Percentiles rank a stretch among this genome's conserved stretches.
phyloP scores from a whole-genome alignment of 169 alveolate species.

The Perkinsus chesapeaki region DNA sequence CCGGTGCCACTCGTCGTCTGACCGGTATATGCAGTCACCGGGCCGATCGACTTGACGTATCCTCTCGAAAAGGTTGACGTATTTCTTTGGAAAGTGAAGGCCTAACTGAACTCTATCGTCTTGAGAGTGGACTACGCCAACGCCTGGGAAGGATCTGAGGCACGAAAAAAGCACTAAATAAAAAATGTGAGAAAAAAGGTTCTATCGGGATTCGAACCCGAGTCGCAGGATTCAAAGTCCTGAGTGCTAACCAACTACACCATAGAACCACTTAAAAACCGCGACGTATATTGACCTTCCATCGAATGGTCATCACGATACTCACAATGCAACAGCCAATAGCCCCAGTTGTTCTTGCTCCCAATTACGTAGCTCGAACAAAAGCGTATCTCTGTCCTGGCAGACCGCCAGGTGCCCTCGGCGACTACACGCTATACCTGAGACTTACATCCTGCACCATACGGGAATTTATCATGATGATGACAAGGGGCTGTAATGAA shows the following conservation, averaged over 20 bases:
- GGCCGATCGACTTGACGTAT: not conserved
- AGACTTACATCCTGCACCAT: too few relatives aligned
- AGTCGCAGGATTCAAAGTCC: slow-evolving; percentile 4
- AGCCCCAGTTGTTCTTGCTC: not conserved
- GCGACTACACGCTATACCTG: not conserved
- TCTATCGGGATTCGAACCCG: slow-evolving; percentile 5
- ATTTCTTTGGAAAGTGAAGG: not conserved
- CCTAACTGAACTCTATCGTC: not conserved
- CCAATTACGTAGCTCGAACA: not conserved
- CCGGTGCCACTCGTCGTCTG: not conserved
- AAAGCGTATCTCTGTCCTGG: not conserved
- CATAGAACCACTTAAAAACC: not conserved
- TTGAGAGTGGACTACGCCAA: not conserved
- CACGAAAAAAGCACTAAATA: not conserved
- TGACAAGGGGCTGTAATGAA: too few relatives aligned
- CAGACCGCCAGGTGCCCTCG: not conserved
- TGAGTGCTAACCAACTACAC: slow-evolving; percentile 4
- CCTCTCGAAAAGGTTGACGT: not conserved
- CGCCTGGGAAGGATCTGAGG: not conserved
- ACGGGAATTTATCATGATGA: too few relatives aligned
- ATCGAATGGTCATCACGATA: not conserved
- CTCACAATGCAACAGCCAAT: not conserved
- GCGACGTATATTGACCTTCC: not conserved
- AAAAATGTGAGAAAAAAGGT: not conserved
- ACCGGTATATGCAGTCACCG: not conserved